Evolutionary conservation across 371 early-diverging fungal genomes (phyloP), one percentile per base, ranked within the genome.

Genomic region (Haplosporangium sp.): DNA sequence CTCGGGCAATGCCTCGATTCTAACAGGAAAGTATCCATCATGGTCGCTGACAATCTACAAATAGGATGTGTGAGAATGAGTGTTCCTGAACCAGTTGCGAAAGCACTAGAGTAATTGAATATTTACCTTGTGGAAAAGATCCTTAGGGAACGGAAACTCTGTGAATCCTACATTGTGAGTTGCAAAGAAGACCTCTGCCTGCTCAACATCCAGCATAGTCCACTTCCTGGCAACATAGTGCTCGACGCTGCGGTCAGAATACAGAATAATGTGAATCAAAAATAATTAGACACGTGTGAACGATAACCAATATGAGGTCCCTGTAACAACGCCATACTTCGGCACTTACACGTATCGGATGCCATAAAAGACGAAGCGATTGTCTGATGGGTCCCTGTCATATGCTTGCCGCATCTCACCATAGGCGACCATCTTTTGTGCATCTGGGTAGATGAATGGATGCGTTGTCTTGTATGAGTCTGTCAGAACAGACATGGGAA

Each of bases 401-500:
- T 79, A 92, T 10, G 86, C 69, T 14, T 79, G 62, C 8, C 95
- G 91, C 80, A 93, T 94, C 75, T 94, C 94, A 29, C 88, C 91
- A 63, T 95, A 95, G 36, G 95, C 95, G 12, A 89, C 87, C 89
- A 90, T 89, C 83, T 87, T 64, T 43, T 82, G 59, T 0, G 94
- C 89, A 14, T 86, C 84, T 2, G 90, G 95, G 73, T 92, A 94
- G 51, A 92, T 80, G 64, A 81, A 84, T 12, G 84, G 82, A 71
- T 95, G 95, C n/a, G 88, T 83, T 0, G 86, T 80, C 83, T 95
- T 95, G 89, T 95, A 95, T 23, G 92, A 90, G 83, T 95, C 95
- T 10, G 95, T 88, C 41, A 93, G 80, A 37, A 92, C 64, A 0
- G 83, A 73, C 0, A 83, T 76, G 13, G 91, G 91, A 41, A 91